Evolutionary conservation across 1,284 basidiomycete species (phyloP), one percentile per base, ranked within the genome.

Genomic region (Heterobasidion parviporum): DNA sequence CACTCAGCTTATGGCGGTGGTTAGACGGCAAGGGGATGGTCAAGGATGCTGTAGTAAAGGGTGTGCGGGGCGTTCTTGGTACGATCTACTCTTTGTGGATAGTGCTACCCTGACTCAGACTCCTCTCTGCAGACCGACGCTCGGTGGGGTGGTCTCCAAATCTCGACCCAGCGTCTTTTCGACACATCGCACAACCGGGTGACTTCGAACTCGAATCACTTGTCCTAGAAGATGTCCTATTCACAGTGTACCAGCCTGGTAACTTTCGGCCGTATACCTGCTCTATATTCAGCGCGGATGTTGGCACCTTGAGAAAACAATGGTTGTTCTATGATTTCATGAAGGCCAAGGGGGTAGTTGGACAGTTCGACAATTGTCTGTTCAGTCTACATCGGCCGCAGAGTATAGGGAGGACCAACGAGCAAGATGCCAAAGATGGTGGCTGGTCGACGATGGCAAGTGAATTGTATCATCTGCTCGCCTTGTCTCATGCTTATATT

Each of bases 341-440:
- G 56, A 85, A 83, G 49, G 96, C 96, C 0, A 94, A 98, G 63
- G 91, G 89, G 56, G 92, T 98, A 56, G 96, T 97, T 4, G 96
- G 96, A 1, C 97, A 99, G 68, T 92, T 96, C 62, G 96, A 99
- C 68, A 98, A 98, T 64, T 99, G 97, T 65, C 68, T 99, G 14
- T 98, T 98, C 75, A 98, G 94, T 65, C 70, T 99, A 60, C 96
- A 99, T 70, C 92, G 89, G 68, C 96, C 96, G 8, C 96, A 99
- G 72, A 96, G 92, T 68, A 93, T 99, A 52, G 92, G 94, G 5
- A 79, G 92, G 59, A 95, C 92, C 5, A 92, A 84, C 50, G 88
- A 91, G 60, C 87, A 86, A 65, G 90, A 95, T 60, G 72, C 88
- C 50, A 84, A 85, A 65, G 89, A 92, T 63, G 81, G 85, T 15